Base-by-base conservation (phyloP, 2,329 filamentous ascomycete species). In the Sporothrix humicola region DNA sequence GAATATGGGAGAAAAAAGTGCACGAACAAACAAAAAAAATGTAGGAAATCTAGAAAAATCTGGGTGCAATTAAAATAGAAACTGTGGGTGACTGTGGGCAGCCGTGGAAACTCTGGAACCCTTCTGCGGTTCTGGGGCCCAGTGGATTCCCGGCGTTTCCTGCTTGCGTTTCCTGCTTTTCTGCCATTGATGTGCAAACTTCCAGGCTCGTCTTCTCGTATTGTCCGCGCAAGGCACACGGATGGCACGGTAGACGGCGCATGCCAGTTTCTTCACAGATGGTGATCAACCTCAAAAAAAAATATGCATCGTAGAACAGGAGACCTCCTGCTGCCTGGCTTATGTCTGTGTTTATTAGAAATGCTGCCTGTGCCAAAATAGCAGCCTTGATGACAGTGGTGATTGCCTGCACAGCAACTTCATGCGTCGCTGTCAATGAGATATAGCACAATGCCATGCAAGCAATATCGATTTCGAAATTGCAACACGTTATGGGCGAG, bases 21-120 rank as follows among this genome's bases (percentile, higher is more conserved):
- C 6, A 5, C n/a, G 31, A 13, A 50, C 2, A n/a, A 50, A 26
- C 44, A 17, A 48, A 7, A 12, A 48, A 13, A 46, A 65, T 26
- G 1, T 26, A 26, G 23, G 23, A 26, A 26, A 61, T n/a, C 26
- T n/a, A 42, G 10, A 37, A 68, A n/a, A 31, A 52, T 44, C 20
- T n/a, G 44, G 20, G 26, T n/a, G 65, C 65, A 68, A 20, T 68
- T 52, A 52, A 50, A 50, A 68, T 68, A 50, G 65, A 68, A 52
- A 48, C 61, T 6, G 58, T 23, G 61, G 42, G n/a, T 46, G 31
- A n/a, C 46, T n/a, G 46, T 68, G 61, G 61, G 42, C 63, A 54
- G 12, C 52, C 31, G 31, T 37, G 31, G 31, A 37, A 37, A 37
- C 31, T 37, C 31, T 37, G 31, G 31, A 7, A 37, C 31, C 31